Evolutionary conservation across 2,329 filamentous ascomycete genomes (phyloP).

Genomic region (Neofusicoccum laricinum): DNA sequence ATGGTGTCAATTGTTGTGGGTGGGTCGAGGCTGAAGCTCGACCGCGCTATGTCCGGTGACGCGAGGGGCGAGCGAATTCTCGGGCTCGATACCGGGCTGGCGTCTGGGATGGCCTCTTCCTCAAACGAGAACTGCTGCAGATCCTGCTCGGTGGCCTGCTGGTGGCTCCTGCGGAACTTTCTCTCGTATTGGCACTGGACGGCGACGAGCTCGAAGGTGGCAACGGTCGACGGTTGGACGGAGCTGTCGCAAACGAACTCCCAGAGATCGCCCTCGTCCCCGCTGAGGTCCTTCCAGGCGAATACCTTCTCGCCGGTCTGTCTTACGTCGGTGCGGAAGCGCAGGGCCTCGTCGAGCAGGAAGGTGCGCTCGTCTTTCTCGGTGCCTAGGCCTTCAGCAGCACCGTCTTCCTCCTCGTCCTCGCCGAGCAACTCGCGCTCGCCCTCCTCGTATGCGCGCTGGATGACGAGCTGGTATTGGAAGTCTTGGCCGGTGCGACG

Average conservation of each 20-base stretch:
- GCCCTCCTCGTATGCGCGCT: conserved; percentile 95
- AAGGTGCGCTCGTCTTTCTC: conserved; percentile 98
- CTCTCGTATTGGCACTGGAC: conserved; percentile 97
- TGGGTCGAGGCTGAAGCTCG: conserved; percentile 14
- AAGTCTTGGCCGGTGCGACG: conserved; percentile 91
- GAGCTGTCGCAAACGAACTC: conserved; percentile 91
- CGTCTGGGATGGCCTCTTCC: conserved; percentile 59
- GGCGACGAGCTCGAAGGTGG: conserved; percentile 77
- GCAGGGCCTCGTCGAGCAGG: conserved; percentile 85
- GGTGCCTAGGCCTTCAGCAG: conserved; percentile 66
- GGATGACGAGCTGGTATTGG: conserved; percentile 95
- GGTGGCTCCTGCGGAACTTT: conserved; percentile 79
- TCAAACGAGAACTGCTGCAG: conserved; percentile 79
- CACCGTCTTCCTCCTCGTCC: conserved; percentile 80
- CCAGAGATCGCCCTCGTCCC: conserved; percentile 91
- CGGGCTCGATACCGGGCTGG: conserved; percentile 56
- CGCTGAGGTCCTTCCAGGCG: conserved; percentile 92
- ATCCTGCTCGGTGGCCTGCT: conserved; percentile 77
- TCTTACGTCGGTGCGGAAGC: conserved; percentile 79
- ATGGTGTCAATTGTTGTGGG: conserved; percentile 14
- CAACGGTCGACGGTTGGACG: conserved; percentile 66
- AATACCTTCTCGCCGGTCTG: conserved; percentile 80
- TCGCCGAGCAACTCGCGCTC: conserved; percentile 89
- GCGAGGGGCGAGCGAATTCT: conserved; percentile 36
- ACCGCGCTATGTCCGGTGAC: conserved; percentile 22